Evolutionary conservation across 2,329 filamentous ascomycete genomes (phyloP), one percentile per base, ranked within the genome.

Genomic region (Hypoxylon sp.): DNA sequence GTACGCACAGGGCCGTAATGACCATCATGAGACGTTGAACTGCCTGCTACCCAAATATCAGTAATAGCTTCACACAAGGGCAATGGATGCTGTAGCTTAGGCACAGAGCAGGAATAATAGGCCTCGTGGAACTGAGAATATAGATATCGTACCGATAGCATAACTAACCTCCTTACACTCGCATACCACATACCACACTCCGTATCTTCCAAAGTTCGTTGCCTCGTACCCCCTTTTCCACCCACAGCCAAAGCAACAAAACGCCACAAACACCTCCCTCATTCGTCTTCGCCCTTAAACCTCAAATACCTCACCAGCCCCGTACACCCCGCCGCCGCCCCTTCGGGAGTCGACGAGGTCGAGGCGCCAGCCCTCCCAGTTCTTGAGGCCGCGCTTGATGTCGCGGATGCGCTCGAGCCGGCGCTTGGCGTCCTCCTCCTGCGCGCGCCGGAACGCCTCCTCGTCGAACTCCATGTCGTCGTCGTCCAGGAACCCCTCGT

Each of bases 311-410:
- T 87, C 83, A 1, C 86, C 85, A 17, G 84, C 77, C 0, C 85
- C 85, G 63, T 86, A 68, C 3, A 63, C 83, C 0, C 81, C 82
- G 0, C 81, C 82, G 3, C 83, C 83, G 1, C 83, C 82, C 58
- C 79, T 76, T 60, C 84, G 76, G 42, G 77, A 79, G 69, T 88
- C 86, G 4, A 88, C 85, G 66, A 88, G 76, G 69, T 88, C 86
- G 67, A 88, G 73, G 72, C 85, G 79, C 85, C 85, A 88, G 6
- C 86, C 85, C 62, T 88, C 83, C 86, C 86, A 88, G 69, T 86
- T 84, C 77, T 85, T 87, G 48, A 88, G 75, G 1, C 79, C 79
- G 55, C 85, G 75, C 78, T 88, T 88, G 51, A 88, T 77, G 72
- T 88, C 83, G 72, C 83, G 86, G 68, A 88, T 83, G 55, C 86